Evolutionary conservation across 257 asterid species (phyloP).

Genomic region (Sherardia arvensis): DNA sequence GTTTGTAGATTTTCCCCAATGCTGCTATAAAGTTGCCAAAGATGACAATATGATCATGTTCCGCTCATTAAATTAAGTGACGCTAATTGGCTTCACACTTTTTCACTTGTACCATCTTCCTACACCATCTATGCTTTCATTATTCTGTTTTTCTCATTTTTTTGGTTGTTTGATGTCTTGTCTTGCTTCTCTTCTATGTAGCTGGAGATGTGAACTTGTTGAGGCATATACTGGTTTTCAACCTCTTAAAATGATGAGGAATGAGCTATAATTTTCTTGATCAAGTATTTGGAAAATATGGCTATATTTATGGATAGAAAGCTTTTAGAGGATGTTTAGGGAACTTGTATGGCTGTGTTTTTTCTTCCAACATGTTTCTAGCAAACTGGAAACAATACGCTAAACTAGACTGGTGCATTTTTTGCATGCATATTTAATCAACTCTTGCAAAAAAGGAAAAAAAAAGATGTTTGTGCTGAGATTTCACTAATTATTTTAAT

Average conservation of each 20-base stretch:
- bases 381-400: background rate
- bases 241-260: background rate
- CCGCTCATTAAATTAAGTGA: background rate
- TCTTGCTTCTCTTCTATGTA: background rate
- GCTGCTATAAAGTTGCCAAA: background rate
- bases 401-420: background rate
- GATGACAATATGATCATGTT: background rate
- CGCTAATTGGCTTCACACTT: background rate
- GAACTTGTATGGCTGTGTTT: too few species aligned
- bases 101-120: background rate
- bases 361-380: background rate
- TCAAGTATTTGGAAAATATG: background rate
- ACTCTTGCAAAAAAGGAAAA: background rate
- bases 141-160: background rate
- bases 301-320: background rate
- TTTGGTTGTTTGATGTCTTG: background rate
- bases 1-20: background rate
- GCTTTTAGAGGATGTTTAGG: background rate
- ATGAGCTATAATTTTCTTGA: background rate
- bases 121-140: background rate
- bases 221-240: background rate
- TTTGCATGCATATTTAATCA: background rate
- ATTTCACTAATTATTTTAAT: background rate
- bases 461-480: background rate
- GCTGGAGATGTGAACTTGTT: background rate